These are phyloP conservation scores for Pisolithus albus DNA, from an alignment of 768 basidiomycete species.

Conservation along the genomic window DNA sequence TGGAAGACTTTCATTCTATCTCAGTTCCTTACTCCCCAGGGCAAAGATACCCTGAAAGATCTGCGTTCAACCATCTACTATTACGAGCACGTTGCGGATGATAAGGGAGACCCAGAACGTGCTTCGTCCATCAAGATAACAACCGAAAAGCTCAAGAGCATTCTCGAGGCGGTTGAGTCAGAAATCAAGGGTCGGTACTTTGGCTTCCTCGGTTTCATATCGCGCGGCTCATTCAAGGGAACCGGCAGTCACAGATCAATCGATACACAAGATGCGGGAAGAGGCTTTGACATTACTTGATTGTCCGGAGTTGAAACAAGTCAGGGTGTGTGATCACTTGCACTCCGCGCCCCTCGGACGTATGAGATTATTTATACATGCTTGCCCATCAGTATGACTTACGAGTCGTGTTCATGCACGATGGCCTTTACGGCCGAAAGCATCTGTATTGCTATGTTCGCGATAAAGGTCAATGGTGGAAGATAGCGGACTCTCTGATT, in stretches of 20 bases:
- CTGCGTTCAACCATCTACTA: slow-evolving; percentile 60
- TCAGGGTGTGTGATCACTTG: slow-evolving; percentile 38
- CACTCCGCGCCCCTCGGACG: neutral
- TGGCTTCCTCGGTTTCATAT: neutral
- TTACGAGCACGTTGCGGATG: slow-evolving; percentile 58
- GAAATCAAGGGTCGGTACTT: slow-evolving; percentile 43
- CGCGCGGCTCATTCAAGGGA: neutral
- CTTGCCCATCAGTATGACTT: slow-evolving; percentile 63
- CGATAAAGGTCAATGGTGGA: slow-evolving; percentile 67
- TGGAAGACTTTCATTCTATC: no score
- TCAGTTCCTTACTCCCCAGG: slow-evolving; percentile 31
- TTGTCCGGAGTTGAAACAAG: slow-evolving; percentile 56
- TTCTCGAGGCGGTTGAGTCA: slow-evolving; percentile 45
- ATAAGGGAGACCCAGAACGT: slow-evolving; percentile 42
- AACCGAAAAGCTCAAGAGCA: slow-evolving; percentile 44
- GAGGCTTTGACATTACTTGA: slow-evolving; percentile 47
- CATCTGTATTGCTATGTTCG: slow-evolving; percentile 76
- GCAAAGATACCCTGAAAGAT: slow-evolving; percentile 55
- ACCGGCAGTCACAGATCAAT: slow-evolving; percentile 45
- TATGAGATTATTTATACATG: neutral
- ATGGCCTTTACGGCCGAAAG: slow-evolving; percentile 69
- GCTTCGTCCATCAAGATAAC: slow-evolving; percentile 36
- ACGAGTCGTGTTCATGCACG: slow-evolving; percentile 70
- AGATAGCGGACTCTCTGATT: slow-evolving; percentile 63
- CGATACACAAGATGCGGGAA: slow-evolving; percentile 38